Base-by-base conservation (phyloP, 495 filamentous ascomycete genomes). In the Penicillium roqueforti region DNA sequence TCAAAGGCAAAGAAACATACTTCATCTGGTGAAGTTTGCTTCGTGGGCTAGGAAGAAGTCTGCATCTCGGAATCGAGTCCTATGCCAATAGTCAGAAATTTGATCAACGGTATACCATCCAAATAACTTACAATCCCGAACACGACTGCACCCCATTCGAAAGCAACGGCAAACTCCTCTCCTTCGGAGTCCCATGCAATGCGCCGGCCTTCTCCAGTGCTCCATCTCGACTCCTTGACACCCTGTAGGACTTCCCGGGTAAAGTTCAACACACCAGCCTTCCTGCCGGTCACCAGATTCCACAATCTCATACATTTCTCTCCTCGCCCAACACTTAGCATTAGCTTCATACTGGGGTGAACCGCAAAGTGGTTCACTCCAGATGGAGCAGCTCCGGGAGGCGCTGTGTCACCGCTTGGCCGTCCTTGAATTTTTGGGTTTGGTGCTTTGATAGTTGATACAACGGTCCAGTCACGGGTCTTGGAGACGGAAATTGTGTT, bases 221-320 rank as follows among this genome's bases (percentile, higher is more conserved):
- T 82, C 70, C 82, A 84, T 65, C 78, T 83, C n/a, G 82, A 79
- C 71, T 95, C 91, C 14, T 87, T 88, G 32, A 87, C 79, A 55
- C 85, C 80, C 41, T 76, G 72, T 51, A 96, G 69, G 54, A 87
- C 74, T 1, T 84, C 80, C 53, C 78, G 76, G 56, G 76, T 80
- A 60, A 97, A 97, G 62, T 87, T 92, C 60, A 97, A 69, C 41
- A 96, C 92, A 16, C 91, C 88, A 16, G 90, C 90, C 69, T 95
- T 97, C 76, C 91, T 95, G 3, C 92, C 95, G 25, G 93, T 97
- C 61, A 96, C 89, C 45, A 99, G 64, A 62, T 99, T 97, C 93
- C 93, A 99, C 55, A 97, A 73, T 57, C 93, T 76, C 87, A 99
- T 91, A 60, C 83, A 91, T 48, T 83, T 80, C 76, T 97, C 95